Conservation (phyloP, 2,329 filamentous ascomycete genomes). For the Neonectria magnoliae region DNA sequence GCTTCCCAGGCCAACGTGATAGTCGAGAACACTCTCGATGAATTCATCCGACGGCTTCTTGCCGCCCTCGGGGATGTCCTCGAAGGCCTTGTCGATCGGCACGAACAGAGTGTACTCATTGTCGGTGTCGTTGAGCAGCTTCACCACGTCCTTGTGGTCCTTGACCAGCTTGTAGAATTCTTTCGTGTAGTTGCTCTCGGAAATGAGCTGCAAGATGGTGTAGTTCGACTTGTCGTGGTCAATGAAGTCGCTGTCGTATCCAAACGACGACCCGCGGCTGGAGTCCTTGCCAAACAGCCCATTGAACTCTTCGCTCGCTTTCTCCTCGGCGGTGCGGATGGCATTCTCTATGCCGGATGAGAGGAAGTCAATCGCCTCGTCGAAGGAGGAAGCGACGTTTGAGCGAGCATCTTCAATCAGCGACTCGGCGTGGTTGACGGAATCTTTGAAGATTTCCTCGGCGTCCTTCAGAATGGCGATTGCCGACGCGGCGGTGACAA, state of each 20-base stretch:
- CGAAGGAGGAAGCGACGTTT: constrained; percentile 18
- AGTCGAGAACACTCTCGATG: constrained; percentile 74
- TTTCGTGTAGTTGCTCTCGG: constrained; percentile 78
- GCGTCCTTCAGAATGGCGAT: constrained; percentile 30
- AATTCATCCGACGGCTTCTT: constrained; percentile 75
- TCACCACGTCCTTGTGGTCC: constrained; percentile 75
- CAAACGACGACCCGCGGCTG: not conserved
- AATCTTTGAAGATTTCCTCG: constrained; percentile 20
- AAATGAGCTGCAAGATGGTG: constrained; percentile 84
- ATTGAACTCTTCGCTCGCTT: constrained; percentile 5
- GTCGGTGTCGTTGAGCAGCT: constrained; percentile 77
- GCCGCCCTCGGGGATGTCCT: constrained; percentile 61
- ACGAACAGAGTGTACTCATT: constrained; percentile 85
- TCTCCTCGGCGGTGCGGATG: not conserved
- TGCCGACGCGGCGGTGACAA: constrained; percentile 36
- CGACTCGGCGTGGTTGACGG: constrained; percentile 14
- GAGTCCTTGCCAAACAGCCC: not conserved
- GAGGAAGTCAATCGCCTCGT: constrained; percentile 31
- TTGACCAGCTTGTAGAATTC: constrained; percentile 81
- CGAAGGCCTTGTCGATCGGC: constrained; percentile 80
- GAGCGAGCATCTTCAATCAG: constrained; percentile 18
- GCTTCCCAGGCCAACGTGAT: constrained; percentile 77
- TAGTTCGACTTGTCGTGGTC: constrained; percentile 62
- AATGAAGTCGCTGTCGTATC: constrained; percentile 17
- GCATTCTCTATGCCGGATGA: constrained; percentile 20